Conservation (phyloP, 1,139 yeast genomes). For the Scheffersomyces titani region DNA sequence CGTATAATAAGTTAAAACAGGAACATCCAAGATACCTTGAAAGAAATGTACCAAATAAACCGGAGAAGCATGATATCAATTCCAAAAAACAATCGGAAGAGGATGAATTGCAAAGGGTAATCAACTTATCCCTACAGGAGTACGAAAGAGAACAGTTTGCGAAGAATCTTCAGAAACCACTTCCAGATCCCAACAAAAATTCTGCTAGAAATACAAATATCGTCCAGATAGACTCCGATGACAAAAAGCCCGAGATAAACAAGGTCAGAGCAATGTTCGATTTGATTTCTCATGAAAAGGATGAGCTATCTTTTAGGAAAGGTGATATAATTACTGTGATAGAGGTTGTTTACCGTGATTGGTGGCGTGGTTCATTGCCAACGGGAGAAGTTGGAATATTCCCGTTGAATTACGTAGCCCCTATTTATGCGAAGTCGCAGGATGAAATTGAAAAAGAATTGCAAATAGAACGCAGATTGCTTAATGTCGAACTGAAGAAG, state of each 20-base stretch:
- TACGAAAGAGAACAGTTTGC: conserved; percentile 43
- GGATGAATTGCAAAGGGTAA: conserved; percentile 74
- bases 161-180: conserved; percentile 30
- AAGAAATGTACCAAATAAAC: conserved; percentile 50
- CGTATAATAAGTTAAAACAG: conserved; percentile 46
- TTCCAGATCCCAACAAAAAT: conserved; percentile 21
- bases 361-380: conserved; percentile 89
- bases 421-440: conserved; percentile 66
- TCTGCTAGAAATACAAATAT: neutral
- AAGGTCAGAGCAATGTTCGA: conserved; percentile 87
- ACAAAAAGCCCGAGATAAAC: conserved; percentile 11
- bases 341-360: conserved; percentile 86
- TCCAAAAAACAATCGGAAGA: conserved; percentile 58
- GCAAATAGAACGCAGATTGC: conserved; percentile 29
- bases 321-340: conserved; percentile 83
- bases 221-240: conserved; percentile 5
- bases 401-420: conserved; percentile 89
- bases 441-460: conserved; percentile 38
- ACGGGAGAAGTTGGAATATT: conserved; percentile 86
- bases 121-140: conserved; percentile 77
- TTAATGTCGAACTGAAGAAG: conserved; percentile 30
- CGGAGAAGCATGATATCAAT: conserved; percentile 54
- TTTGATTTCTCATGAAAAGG: conserved; percentile 67
- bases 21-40: conserved; percentile 49
- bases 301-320: conserved; percentile 68